Evolutionary conservation across 306 rosid species (phyloP).

Genomic region (Acacia acuminata): DNA sequence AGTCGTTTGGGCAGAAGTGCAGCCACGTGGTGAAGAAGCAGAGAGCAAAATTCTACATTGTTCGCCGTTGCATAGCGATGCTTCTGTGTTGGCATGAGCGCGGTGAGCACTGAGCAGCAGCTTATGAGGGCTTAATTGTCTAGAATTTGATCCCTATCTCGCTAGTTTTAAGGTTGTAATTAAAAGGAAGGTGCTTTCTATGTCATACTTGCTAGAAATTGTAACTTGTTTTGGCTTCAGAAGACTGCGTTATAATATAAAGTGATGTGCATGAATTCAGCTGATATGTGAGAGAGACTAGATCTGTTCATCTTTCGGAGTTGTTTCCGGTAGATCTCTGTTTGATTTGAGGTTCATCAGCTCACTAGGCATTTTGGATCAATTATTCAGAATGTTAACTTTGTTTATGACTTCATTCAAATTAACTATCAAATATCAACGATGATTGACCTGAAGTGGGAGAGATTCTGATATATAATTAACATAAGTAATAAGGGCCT

Average conservation of each 20-base stretch:
- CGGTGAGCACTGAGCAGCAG: slow-evolving; percentile 35
- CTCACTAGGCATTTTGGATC: neutral
- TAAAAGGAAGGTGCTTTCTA: neutral
- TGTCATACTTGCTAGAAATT: slow-evolving; percentile 25
- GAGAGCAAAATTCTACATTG: slow-evolving; percentile 62
- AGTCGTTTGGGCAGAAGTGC: slow-evolving; percentile 70
- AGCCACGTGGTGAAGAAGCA: slow-evolving; percentile 64
- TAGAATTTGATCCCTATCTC: neutral
- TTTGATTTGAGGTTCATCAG: neutral
- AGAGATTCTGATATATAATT: slow-evolving; percentile 18
- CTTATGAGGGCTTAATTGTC: slow-evolving; percentile 7
- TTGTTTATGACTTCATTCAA: neutral
- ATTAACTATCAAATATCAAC: neutral
- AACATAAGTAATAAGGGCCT: neutral
- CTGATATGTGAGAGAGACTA: slow-evolving; percentile 22
- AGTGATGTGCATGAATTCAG: slow-evolving; percentile 3
- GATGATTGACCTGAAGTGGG: neutral
- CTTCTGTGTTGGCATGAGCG: slow-evolving; percentile 63
- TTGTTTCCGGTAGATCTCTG: slow-evolving; percentile 19
- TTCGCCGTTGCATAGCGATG: slow-evolving; percentile 62
- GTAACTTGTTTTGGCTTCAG: slow-evolving; percentile 17
- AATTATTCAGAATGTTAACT: neutral
- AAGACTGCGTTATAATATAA: neutral
- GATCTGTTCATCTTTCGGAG: slow-evolving; percentile 23
- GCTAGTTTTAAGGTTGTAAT: slow-evolving; percentile 19